These are phyloP conservation scores for Quercus lobata DNA, from an alignment of 331 rosid species.

Conservation along the genomic window DNA sequence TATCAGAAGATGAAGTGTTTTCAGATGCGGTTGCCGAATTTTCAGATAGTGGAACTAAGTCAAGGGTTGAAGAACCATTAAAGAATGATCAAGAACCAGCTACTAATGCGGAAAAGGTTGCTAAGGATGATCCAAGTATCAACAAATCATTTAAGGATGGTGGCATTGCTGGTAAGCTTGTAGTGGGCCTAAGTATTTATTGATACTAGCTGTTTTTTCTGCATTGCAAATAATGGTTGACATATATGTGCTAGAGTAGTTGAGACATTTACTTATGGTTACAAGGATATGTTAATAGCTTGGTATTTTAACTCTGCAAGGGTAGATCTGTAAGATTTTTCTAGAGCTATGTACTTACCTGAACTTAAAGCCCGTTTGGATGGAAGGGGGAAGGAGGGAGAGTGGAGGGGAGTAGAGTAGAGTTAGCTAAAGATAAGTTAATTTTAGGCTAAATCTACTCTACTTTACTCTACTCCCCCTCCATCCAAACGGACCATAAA, in stretches of 20 bases:
- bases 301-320: too few species aligned
- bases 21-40: conserved; percentile 77
- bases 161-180: conserved; percentile 37
- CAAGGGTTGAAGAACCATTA: conserved; percentile 15
- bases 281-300: not conserved
- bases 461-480: too few species aligned
- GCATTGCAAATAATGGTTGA: not conserved
- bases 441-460: too few species aligned
- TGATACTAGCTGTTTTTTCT: not conserved
- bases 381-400: too few species aligned
- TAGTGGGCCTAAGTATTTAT: not conserved
- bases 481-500: too few species aligned
- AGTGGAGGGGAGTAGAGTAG: too few species aligned
- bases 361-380: too few species aligned
- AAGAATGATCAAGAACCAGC: conserved; percentile 22
- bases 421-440: too few species aligned
- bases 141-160: conserved; percentile 18
- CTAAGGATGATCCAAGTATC: conserved; percentile 23
- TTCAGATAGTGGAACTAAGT: conserved; percentile 32
- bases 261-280: not conserved
- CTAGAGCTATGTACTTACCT: too few species aligned
- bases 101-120: conserved; percentile 22
- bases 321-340: too few species aligned
- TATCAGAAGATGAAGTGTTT: conserved; percentile 58
- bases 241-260: not conserved